These are phyloP conservation scores for Trapa incisa DNA, from an alignment of 345 rosid genomes.

Conservation along the genomic window DNA sequence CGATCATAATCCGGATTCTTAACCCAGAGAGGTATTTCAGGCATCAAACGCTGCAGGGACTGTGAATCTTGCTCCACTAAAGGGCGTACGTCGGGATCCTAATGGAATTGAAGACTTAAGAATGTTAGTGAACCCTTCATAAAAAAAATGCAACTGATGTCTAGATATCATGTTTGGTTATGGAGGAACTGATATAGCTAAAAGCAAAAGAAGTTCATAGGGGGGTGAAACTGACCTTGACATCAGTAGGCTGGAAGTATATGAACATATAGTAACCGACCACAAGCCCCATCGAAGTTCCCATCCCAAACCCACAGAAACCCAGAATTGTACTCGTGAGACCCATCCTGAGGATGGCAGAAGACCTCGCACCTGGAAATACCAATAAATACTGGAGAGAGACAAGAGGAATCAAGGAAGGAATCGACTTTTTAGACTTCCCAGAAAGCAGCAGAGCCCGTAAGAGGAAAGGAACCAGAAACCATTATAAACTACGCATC, in stretches of 20 bases:
- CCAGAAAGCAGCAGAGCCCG: background rate
- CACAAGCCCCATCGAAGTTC: slow-evolving; percentile 56
- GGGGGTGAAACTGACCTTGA: slow-evolving; percentile 34
- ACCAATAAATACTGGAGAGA: background rate
- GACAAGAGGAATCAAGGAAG: background rate
- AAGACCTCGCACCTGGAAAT: background rate
- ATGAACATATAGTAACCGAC: slow-evolving; percentile 75
- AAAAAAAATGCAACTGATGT: background rate
- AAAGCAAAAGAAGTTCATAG: background rate
- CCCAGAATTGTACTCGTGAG: slow-evolving; percentile 45
- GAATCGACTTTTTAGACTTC: background rate
- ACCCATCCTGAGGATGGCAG: slow-evolving; percentile 8
- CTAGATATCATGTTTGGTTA: background rate
- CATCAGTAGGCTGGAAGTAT: slow-evolving; percentile 51
- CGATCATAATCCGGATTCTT: slow-evolving; percentile 96
- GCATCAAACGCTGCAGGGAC: slow-evolving; percentile 49
- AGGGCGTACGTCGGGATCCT: slow-evolving; percentile 76
- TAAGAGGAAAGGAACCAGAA: background rate
- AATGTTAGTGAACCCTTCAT: background rate
- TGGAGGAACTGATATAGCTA: background rate
- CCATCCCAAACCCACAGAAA: slow-evolving; percentile 61
- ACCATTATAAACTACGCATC: background rate
- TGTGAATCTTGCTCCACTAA: slow-evolving; percentile 61
- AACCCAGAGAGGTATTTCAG: slow-evolving; percentile 90
- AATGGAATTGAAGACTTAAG: background rate